These are phyloP conservation scores for Telopea speciosissima DNA, from an alignment of 177 flowering plant genomes.

Conservation along the genomic window DNA sequence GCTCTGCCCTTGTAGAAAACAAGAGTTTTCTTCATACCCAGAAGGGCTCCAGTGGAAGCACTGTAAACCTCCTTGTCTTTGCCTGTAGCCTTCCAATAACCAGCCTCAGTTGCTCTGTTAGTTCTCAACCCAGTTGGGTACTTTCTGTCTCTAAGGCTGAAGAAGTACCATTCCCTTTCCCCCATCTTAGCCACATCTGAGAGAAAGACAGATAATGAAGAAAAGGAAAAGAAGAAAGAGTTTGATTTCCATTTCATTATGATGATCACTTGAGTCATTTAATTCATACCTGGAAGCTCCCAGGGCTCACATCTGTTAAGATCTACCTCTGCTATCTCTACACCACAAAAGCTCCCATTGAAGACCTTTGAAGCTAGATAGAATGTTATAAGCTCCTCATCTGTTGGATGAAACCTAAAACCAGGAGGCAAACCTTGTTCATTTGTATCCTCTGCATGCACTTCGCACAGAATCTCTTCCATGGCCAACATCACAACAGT, in stretches of 20 bases:
- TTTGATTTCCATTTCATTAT: too few relatives aligned
- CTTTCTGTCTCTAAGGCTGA: constrained; percentile 77
- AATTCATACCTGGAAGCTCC: constrained; percentile 79
- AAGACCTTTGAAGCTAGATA: constrained; percentile 79
- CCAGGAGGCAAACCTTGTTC: constrained; percentile 78
- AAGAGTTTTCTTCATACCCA: constrained; percentile 92
- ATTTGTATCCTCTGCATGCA: constrained; percentile 33
- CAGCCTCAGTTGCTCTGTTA: constrained; percentile 85
- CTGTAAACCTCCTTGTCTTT: constrained; percentile 69
- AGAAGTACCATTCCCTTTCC: constrained; percentile 90
- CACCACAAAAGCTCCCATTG: constrained; percentile 42
- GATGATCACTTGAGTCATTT: too few relatives aligned
- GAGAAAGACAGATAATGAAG: too few relatives aligned
- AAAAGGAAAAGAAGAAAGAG: too few relatives aligned
- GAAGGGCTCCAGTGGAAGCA: constrained; percentile 32
- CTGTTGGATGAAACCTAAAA: constrained; percentile 90
- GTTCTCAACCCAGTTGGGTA: constrained; percentile 88
- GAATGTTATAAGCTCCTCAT: constrained; percentile 81
- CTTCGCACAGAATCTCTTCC: constrained; percentile 48
- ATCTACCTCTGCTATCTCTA: constrained; percentile 74
- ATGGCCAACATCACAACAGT: constrained; percentile 31
- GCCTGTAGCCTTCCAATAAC: constrained; percentile 94
- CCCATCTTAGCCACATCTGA: constrained; percentile 85
- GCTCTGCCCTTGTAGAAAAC: constrained; percentile 94
- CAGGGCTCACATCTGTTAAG: constrained; percentile 85